Conservation (phyloP, 2,329 filamentous ascomycete species). For the Tolypocladium paradoxum region DNA sequence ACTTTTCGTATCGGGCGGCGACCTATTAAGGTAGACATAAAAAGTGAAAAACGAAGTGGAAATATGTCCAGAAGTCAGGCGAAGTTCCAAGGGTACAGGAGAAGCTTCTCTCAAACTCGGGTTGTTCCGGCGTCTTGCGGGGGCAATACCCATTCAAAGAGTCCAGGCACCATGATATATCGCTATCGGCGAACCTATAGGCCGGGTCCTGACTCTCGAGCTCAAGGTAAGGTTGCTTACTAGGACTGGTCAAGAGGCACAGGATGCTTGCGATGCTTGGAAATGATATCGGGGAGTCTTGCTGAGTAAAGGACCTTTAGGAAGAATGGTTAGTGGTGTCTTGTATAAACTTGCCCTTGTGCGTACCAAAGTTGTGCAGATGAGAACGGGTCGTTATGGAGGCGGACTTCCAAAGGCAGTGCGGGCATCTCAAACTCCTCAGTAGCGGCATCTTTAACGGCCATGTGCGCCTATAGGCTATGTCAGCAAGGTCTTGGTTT, state of each 20-base stretch:
- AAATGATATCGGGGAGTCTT: neutral
- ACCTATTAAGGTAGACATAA: neutral
- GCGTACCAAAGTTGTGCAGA: neutral
- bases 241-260: neutral
- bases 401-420: neutral
- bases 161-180: neutral
- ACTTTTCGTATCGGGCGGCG: neutral
- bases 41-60: neutral
- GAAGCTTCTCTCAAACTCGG: neutral
- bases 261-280: neutral
- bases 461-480: too few relatives aligned
- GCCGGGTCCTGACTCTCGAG: neutral
- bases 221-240: neutral
- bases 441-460: neutral
- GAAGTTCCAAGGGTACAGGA: neutral
- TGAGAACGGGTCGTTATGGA: neutral
- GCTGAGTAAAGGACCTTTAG: neutral
- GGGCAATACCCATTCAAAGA: neutral
- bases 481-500: too few relatives aligned
- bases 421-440: neutral
- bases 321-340: neutral
- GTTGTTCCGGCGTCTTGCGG: neutral
- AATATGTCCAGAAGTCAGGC: neutral
- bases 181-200: neutral
- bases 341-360: neutral